Base-by-base conservation (phyloP, 2,329 filamentous ascomycete genomes). In the Boeremia lycopersici region DNA sequence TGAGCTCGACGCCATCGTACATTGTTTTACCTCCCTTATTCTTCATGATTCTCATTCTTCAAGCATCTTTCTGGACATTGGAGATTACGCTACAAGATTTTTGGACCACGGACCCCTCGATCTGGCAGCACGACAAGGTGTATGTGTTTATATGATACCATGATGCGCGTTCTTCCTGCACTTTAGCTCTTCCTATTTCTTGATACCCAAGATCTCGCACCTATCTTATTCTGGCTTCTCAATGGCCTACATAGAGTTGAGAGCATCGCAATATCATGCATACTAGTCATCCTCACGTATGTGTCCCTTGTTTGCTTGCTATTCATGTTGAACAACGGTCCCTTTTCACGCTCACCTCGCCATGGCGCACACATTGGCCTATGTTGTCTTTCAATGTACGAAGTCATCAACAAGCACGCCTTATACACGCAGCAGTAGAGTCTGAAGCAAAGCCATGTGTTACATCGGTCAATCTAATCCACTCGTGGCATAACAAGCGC, bases 121-220 rank as follows among this genome's bases (percentile, higher is more conserved):
- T 35, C 12, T 25, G 9, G 13, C 30, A 29, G n/a, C 29, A n/a
- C 9, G 4, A 26, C 31, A 29, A 10, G 31, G 42, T 31, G 31
- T 41, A 47, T 29, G 23, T 6, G 23, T 44, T 29, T 50, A 19
- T 42, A 55, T 42, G 35, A 31, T 46, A 46, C 28, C n/a, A 47
- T 7, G 26, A 46, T 19, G 11, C 15, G 28, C 8, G 13, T 39
- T 10, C 2, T 29, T 26, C 29, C 36, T 36, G 41, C 30, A 12
- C 26, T 31, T 28, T 30, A 38, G 41, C 31, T 42, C 12, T 25
- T 42, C 31, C 23, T 23, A 13, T 44, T 42, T 35, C 12, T 38
- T 9, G 52, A 55, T 55, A 55, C 52, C 52, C 51, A 35, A 43
- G 42, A 55, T 55, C 31, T 55, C 40, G 9, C 45, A 31, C 12